Evolutionary conservation across 768 basidiomycete species (phyloP), one percentile per base, ranked within the genome.

Genomic region (Hypholoma fasciculare): DNA sequence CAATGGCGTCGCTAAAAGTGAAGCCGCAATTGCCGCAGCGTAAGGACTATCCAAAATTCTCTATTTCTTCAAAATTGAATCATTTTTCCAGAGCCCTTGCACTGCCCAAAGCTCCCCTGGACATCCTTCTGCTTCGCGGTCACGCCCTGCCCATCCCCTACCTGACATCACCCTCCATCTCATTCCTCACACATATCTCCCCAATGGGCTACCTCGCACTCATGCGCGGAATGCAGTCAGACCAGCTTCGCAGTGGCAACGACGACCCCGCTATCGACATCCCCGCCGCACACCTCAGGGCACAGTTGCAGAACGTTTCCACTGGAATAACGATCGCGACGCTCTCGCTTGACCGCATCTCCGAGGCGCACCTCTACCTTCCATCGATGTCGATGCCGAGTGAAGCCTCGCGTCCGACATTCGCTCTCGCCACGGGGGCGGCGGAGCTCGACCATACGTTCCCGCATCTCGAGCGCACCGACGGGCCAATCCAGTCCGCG

Each of bases 81-180:
- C 13, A 7, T 23, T 20, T 17, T 48, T 26, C 46, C 60, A 83
- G 83, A 20, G 72, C 77, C 34, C 71, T 81, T 34, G 68, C 69
- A 19, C 65, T 74, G 20, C 58, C 64, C 26, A 72, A 65, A 17
- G 78, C 81, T 0, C 85, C 92, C 27, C 77, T 94, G 23, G 92
- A 94, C 69, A 83, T 91, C 19, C 84, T 84, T 68, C 78, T 94
- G 26, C 70, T 82, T 50, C 85, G 88, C 1, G 79, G 79, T 12
- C 88, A 89, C 68, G 76, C 83, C 0, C 74, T 93, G 36, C 89
- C 90, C 7, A 71, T 94, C n/a, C 85, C 88, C 3, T 93, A 89
- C 67, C 79, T 92, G 2, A 74, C 75, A 13, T 78, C 81, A 1
- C 88, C 90, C 6, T 86, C 85, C 0, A 72, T 92, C 51, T 88